Conservation (phyloP, 139 green algal species). For the Raphidocelis subcapitata region DNA sequence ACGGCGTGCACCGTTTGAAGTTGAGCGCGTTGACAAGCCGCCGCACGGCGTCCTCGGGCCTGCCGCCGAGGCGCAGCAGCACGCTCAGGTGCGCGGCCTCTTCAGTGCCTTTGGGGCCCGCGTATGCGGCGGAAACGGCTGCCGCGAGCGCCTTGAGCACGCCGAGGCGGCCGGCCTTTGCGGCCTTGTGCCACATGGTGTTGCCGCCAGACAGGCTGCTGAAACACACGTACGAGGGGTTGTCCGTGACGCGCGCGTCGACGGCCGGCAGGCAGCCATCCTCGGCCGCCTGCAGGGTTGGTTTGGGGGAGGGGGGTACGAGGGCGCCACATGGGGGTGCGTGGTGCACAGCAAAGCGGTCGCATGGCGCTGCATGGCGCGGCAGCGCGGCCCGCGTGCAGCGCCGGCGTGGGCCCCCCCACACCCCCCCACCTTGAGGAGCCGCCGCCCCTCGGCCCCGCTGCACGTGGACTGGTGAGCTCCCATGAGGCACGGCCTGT, state of each 20-base stretch:
- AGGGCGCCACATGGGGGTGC: neutral
- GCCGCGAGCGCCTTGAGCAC: conserved; percentile 13
- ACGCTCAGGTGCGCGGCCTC: neutral
- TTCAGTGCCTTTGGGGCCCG: too few relatives aligned
- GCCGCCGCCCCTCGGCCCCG: too few relatives aligned
- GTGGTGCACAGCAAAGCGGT: too few relatives aligned
- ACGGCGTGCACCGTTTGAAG: conserved; percentile 20
- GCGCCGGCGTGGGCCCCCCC: too few relatives aligned
- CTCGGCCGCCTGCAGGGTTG: neutral
- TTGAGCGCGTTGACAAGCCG: conserved; percentile 24
- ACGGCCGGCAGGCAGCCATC: neutral
- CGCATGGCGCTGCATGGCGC: too few relatives aligned
- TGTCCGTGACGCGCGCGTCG: neutral
- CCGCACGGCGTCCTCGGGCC: neutral
- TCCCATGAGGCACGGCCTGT: too few relatives aligned
- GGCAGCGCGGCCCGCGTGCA: too few relatives aligned
- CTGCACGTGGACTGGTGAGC: too few relatives aligned
- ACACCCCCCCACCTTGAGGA: too few relatives aligned
- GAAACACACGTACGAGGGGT: neutral
- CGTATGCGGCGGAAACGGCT: neutral
- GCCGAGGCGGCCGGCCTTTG: conserved; percentile 12
- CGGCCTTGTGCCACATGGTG: conserved; percentile 27
- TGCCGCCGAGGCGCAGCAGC: conserved; percentile 10
- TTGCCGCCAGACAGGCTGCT: conserved; percentile 22
- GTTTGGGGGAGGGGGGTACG: neutral